phyloP scores from a whole-genome alignment of 345 rosid genomes.

The Corymbia maculata region DNA sequence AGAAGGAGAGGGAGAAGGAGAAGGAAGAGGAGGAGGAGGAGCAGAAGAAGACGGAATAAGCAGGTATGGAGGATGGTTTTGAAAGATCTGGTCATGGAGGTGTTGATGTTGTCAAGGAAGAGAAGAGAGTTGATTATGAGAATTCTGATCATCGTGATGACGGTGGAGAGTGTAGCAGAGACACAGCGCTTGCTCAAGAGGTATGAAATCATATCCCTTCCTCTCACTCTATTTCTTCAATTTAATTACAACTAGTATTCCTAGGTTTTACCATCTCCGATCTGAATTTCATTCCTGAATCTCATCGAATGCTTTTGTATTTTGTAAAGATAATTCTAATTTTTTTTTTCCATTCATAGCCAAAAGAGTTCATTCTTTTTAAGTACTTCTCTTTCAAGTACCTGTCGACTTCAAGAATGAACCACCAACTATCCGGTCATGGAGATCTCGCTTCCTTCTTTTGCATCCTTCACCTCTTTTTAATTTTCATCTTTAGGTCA shows the following conservation, averaged over 20 bases:
- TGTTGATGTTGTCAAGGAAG: not conserved
- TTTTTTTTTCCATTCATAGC: not conserved
- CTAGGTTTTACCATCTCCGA: not conserved
- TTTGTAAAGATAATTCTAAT: not conserved
- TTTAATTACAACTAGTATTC: not conserved
- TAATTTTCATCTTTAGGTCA: not conserved
- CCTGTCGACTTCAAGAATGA: not conserved
- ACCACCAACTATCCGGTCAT: not conserved
- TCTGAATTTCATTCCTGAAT: not conserved
- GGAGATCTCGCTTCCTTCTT: not conserved
- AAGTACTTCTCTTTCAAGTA: not conserved
- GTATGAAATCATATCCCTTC: not conserved
- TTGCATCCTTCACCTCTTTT: not conserved
- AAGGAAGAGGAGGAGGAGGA: not conserved
- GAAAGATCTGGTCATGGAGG: constrained; percentile 6
- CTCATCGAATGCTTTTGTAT: not conserved
- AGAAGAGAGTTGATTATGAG: constrained; percentile 13
- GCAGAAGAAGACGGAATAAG: not conserved
- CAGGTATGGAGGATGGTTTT: constrained; percentile 1
- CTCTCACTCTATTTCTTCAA: not conserved
- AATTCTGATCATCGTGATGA: constrained; percentile 1
- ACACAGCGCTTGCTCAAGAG: not conserved
- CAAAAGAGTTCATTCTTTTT: not conserved
- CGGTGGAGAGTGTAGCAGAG: constrained; percentile 21
- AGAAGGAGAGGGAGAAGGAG: not conserved